Conservation (phyloP, 1,284 basidiomycete genomes). For the Leccinum subrobustum region DNA sequence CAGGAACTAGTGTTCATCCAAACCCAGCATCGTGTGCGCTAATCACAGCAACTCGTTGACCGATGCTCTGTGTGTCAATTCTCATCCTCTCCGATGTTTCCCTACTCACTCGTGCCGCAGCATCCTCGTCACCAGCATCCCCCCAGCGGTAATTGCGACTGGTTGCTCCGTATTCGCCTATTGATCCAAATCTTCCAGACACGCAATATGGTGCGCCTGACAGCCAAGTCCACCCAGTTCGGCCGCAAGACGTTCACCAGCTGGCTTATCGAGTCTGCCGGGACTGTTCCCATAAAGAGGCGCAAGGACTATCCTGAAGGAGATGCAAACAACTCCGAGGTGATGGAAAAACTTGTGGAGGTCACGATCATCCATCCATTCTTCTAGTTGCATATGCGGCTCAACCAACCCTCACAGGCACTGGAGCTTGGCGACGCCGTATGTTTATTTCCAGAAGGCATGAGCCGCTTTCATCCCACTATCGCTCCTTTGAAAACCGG, state of each 20-base stretch:
- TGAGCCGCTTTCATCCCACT: conserved; percentile 78
- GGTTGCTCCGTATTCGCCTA: background rate
- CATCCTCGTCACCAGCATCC: conserved; percentile 68
- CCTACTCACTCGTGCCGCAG: conserved; percentile 35
- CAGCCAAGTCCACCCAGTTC: conserved; percentile 84
- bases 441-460: conserved; percentile 81
- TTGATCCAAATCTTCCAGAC: conserved; percentile 31
- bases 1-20: conserved; percentile 17
- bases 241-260: conserved; percentile 79
- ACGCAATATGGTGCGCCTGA: conserved; percentile 78
- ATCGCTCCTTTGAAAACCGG: conserved; percentile 85
- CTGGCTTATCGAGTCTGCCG: conserved; percentile 85
- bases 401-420: conserved; percentile 44
- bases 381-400: background rate
- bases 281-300: conserved; percentile 78
- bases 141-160: conserved; percentile 50
- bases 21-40: conserved; percentile 61
- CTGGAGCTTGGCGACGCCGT: conserved; percentile 77
- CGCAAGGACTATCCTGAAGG: conserved; percentile 63
- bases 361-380: conserved; percentile 33
- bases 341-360: conserved; percentile 67
- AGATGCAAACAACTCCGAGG: conserved; percentile 61
- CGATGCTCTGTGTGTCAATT: conserved; percentile 69
- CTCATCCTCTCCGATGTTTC: background rate
- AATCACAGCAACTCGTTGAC: conserved; percentile 86